Evolutionary conservation across 2,329 filamentous ascomycete species (phyloP).

Genomic region (Simplicillium aogashimaense): DNA sequence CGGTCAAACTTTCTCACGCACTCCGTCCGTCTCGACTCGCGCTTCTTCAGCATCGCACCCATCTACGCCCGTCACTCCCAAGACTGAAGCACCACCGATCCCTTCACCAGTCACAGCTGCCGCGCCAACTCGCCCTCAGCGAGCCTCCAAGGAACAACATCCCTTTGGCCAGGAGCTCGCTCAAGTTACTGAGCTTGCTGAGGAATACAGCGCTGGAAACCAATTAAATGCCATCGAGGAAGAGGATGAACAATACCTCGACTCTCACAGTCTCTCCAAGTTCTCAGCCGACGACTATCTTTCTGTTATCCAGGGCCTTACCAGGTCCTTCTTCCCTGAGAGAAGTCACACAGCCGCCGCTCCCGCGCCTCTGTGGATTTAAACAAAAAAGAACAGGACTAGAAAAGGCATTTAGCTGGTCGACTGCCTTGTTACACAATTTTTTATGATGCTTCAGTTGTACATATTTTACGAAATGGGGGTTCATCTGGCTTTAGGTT

Average conservation of each 20-base stretch:
- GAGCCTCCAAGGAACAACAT: constrained; percentile 34
- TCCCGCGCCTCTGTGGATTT: constrained; percentile 40
- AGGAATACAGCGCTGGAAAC: constrained; percentile 66
- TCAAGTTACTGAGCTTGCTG: constrained; percentile 84
- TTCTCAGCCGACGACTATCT: constrained; percentile 79
- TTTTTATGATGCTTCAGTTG: background rate
- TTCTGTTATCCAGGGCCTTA: constrained; percentile 63
- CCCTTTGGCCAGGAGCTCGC: constrained; percentile 87
- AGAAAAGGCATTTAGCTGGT: background rate
- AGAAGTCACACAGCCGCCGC: constrained; percentile 17
- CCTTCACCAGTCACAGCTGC: constrained; percentile 9
- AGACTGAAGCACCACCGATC: constrained; percentile 9
- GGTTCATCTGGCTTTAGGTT: no score
- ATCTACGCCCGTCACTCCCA: constrained; percentile 21
- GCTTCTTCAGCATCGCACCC: constrained; percentile 36
- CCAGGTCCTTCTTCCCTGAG: constrained; percentile 48
- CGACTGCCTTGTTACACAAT: constrained; percentile 1
- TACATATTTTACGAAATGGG: background rate
- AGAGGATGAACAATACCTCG: constrained; percentile 59
- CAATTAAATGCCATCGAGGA: constrained; percentile 56
- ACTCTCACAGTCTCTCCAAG: constrained; percentile 58
- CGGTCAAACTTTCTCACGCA: constrained; percentile 46
- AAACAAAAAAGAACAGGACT: constrained; percentile 5
- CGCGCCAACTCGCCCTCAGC: background rate
- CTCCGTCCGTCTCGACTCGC: constrained; percentile 45